These are phyloP conservation scores for Bifiguratus adelaidae DNA, from an alignment of 192 early-diverging fungal genomes.

Conservation along the genomic window DNA sequence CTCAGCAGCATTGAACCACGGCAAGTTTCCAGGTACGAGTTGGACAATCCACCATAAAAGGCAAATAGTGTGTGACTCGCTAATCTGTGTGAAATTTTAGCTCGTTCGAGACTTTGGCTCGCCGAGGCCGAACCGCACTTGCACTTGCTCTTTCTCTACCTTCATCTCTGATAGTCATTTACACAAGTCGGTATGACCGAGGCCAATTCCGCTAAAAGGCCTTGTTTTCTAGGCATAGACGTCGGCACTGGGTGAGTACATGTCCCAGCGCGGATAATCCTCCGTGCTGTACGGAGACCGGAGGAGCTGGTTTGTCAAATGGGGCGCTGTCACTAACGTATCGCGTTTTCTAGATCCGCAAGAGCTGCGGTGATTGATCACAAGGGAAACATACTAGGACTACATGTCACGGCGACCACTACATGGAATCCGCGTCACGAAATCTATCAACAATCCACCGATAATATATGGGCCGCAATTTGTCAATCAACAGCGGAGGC, in stretches of 20 bases:
- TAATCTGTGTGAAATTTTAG: too few species aligned
- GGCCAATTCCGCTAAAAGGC: neutral
- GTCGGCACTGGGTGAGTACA: conserved; percentile 36
- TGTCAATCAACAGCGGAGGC: conserved; percentile 28
- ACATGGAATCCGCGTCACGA: conserved; percentile 32
- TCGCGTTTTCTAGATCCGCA: conserved; percentile 15
- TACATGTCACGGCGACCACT: conserved; percentile 26
- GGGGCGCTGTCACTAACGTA: neutral
- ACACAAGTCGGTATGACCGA: too few species aligned
- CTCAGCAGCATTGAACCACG: too few species aligned
- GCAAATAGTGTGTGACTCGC: too few species aligned
- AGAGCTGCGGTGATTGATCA: conserved; percentile 39
- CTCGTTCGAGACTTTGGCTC: too few species aligned
- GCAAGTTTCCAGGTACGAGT: too few species aligned
- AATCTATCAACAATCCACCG: conserved; percentile 56
- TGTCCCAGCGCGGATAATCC: neutral
- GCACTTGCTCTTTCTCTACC: too few species aligned
- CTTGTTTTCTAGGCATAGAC: conserved; percentile 45
- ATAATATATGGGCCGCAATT: conserved; percentile 55
- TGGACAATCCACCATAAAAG: too few species aligned
- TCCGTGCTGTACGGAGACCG: conserved; percentile 19
- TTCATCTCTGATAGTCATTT: too few species aligned
- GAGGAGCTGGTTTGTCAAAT: neutral
- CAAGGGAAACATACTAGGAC: conserved; percentile 33
- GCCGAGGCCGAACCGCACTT: too few species aligned